A percentile compares a stretch with the other conserved stretches of the same genome.
phyloP scores from a whole-genome alignment of 2,329 filamentous ascomycete species.

The Aspergillus fructus region DNA sequence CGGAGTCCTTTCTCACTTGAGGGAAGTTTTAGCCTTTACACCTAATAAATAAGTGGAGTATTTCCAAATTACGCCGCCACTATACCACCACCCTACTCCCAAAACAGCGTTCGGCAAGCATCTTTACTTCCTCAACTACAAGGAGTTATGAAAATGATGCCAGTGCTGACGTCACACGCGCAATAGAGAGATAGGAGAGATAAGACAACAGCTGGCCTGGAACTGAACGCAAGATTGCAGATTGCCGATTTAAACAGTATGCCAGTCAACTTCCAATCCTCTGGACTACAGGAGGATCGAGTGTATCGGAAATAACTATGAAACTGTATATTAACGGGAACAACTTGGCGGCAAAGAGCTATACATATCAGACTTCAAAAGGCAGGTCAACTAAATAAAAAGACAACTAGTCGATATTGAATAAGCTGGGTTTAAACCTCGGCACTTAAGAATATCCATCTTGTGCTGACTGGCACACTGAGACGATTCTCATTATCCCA shows the following conservation, averaged over 20 bases:
- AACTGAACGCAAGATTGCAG: neutral
- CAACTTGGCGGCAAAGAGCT: neutral
- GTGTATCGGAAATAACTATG: neutral
- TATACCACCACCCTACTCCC: too few relatives aligned
- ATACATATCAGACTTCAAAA: neutral
- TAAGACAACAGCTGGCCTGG: neutral
- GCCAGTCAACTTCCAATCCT: neutral
- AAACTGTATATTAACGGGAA: neutral
- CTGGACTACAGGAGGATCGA: neutral
- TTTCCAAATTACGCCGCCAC: too few relatives aligned
- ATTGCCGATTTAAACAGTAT: neutral
- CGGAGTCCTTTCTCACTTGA: too few relatives aligned
- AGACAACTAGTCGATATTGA: neutral
- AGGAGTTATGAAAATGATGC: too few relatives aligned
- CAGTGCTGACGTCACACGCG: neutral
- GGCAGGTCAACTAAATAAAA: neutral
- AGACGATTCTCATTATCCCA: conserved; percentile 60
- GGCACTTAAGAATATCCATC: conserved; percentile 87
- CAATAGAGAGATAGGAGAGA: neutral
- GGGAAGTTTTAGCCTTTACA: too few relatives aligned
- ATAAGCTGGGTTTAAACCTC: conserved; percentile 62
- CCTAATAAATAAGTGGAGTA: too few relatives aligned
- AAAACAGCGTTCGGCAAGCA: too few relatives aligned
- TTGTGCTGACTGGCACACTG: conserved; percentile 66
- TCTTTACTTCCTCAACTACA: too few relatives aligned